These are phyloP conservation scores for Neurospora discreta DNA, from an alignment of 495 filamentous ascomycete genomes.

Conservation along the genomic window DNA sequence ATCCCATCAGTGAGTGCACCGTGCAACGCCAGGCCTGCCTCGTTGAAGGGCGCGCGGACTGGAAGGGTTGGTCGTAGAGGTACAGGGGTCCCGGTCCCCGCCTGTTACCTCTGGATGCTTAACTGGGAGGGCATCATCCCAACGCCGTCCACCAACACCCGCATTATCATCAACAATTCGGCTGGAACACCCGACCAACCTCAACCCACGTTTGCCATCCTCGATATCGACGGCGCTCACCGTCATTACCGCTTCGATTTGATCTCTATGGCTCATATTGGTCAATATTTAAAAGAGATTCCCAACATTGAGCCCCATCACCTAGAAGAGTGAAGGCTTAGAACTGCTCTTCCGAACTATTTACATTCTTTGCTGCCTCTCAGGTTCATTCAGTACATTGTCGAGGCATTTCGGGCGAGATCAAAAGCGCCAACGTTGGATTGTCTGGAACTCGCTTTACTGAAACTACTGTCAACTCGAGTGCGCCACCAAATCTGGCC, in stretches of 20 bases:
- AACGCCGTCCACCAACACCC: background rate
- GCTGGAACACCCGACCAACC: background rate
- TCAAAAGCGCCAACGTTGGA: constrained; percentile 15
- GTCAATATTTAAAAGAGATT: background rate
- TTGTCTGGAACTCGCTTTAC: constrained; percentile 6
- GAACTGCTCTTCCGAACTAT: background rate
- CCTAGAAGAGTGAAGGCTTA: background rate
- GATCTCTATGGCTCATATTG: background rate
- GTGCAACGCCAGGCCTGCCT: background rate
- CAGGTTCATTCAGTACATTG: background rate
- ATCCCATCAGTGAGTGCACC: background rate
- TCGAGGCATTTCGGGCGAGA: constrained; percentile 10
- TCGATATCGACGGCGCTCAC: background rate
- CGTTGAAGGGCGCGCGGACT: background rate
- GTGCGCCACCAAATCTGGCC: constrained; percentile 9
- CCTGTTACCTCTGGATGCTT: background rate
- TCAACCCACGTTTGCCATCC: background rate
- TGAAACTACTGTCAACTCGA: constrained; percentile 12
- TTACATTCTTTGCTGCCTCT: background rate
- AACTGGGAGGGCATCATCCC: background rate
- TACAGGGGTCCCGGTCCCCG: background rate
- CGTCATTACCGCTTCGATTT: background rate
- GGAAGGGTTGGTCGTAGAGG: background rate
- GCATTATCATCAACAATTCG: background rate
- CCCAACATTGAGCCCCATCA: background rate